phyloP scores from a whole-genome alignment of 352 stramenopile species.

The Phytophthora kernoviae region DNA sequence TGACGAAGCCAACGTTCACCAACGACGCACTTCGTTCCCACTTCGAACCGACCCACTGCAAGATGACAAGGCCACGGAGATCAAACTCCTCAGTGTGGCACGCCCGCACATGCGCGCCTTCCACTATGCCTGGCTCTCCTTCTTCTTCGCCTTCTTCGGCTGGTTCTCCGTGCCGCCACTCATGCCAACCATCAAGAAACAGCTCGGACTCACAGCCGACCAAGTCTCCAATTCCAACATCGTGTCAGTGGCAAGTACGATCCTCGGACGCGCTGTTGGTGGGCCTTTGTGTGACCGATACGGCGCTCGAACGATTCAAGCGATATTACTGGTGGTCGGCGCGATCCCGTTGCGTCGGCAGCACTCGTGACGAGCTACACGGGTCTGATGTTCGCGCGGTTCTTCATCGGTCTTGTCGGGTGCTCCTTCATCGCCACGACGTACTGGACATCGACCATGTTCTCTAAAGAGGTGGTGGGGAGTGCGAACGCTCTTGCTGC shows the following conservation, averaged over 20 bases:
- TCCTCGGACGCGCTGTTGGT: conserved; percentile 89
- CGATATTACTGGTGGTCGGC: conserved; percentile 71
- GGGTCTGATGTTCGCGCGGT: conserved; percentile 83
- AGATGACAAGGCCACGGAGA: conserved; percentile 36
- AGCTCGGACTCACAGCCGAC: conserved; percentile 81
- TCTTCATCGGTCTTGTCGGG: conserved; percentile 95
- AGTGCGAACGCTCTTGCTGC: conserved; percentile 91
- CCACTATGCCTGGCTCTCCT: conserved; percentile 92
- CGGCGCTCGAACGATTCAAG: conserved; percentile 86
- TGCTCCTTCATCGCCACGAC: conserved; percentile 93
- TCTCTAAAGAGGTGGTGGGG: conserved; percentile 92
- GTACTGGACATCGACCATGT: conserved; percentile 95
- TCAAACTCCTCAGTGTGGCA: conserved; percentile 33
- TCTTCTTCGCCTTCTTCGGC: conserved; percentile 95
- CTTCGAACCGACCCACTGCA: conserved; percentile 44
- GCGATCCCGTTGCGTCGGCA: conserved; percentile 87
- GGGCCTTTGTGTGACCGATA: conserved; percentile 94
- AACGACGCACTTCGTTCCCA: conserved; percentile 51
- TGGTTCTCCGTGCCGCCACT: conserved; percentile 95
- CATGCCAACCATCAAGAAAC: conserved; percentile 89
- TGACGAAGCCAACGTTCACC: conserved; percentile 38
- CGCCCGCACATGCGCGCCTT: conserved; percentile 94
- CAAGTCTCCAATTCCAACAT: conserved; percentile 94
- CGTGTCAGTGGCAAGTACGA: conserved; percentile 86
- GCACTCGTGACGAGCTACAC: conserved; percentile 83